Evolutionary conservation across 441 rosid species (phyloP), one percentile per base, ranked within the genome.

Genomic region (Populus hybrid): DNA sequence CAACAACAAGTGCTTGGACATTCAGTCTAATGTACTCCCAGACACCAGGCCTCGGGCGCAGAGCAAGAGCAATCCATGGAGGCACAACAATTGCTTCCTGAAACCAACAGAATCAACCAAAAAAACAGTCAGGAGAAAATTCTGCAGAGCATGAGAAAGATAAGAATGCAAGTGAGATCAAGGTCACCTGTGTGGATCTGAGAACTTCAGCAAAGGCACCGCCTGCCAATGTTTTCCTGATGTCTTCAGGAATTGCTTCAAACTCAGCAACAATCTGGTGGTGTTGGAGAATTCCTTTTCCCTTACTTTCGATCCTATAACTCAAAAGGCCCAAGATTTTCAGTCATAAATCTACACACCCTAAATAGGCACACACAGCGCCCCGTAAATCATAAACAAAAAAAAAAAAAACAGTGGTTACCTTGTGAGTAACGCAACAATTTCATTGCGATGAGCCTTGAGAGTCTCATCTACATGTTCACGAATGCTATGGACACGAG

Each of bases 1-100:
- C 98, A 8, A 92, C 92, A 18, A 89, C 90, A 28, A 95, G 94
- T 50, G 89, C 94, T 65, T 93, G 94, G 57, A 92, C 87, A 81
- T 93, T 85, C 61, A 95, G 91, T 72, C 92, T 87, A n/a, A 95
- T 70, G 84, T 93, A 89, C 59, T 95, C 99, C 99, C 99, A 93
- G 23, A 95, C 97, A 70, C 99, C 99, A 67, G 98, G 99, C 79
- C 94, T 87, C 14, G 94, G 97, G 34, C 99, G 92, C 35, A 95
- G 92, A 40, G 99, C 97, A 46, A 95, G 91, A 16, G 94, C 97
- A 64, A 95, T 88, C 94, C 94, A 89, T 26, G 98, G 97, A 69
- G 98, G 89, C 81, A 86, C 81, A 78, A 93, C 93, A 20, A 95
- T 88, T 10, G 98, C 97, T 92, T 95, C 99, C 99, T 93, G 68